Conservation (phyloP, 1,284 basidiomycete species). For the Pascua sp. region DNA sequence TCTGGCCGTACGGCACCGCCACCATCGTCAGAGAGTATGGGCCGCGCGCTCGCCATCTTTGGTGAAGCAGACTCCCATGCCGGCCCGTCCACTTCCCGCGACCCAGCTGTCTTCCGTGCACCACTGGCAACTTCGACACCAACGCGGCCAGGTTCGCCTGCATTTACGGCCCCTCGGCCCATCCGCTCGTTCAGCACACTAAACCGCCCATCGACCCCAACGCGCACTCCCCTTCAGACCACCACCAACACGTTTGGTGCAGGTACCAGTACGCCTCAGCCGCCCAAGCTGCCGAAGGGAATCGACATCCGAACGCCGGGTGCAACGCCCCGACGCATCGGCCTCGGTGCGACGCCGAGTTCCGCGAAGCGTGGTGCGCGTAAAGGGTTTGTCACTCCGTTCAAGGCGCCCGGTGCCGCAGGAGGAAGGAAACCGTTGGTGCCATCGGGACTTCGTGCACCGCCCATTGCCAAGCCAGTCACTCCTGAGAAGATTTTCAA, state of each 20-base stretch:
- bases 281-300: constrained; percentile 14
- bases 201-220: constrained; percentile 11
- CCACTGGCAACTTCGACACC: not conserved
- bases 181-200: not conserved
- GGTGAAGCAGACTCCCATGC: not conserved
- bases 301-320: constrained; percentile 33
- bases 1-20: not conserved
- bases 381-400: constrained; percentile 43
- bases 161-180: not conserved
- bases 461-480: not conserved
- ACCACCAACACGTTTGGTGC: constrained; percentile 28
- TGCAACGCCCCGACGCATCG: constrained; percentile 34
- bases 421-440: not conserved
- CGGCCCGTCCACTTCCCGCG: not conserved
- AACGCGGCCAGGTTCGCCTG: not conserved
- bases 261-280: not conserved
- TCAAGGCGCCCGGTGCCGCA: constrained; percentile 25
- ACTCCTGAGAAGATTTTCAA: constrained; percentile 7
- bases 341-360: constrained; percentile 36
- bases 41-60: constrained; percentile 3
- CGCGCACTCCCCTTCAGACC: constrained; percentile 25
- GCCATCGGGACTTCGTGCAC: constrained; percentile 5
- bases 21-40: not conserved
- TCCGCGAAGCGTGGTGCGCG: constrained; percentile 4
- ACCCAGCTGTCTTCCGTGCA: no score